A percentile compares a stretch with the other conserved stretches of the same genome.
Evolutionary conservation across 2,329 filamentous ascomycete species (phyloP).

Genomic region (Cladophialophora carrionii): DNA sequence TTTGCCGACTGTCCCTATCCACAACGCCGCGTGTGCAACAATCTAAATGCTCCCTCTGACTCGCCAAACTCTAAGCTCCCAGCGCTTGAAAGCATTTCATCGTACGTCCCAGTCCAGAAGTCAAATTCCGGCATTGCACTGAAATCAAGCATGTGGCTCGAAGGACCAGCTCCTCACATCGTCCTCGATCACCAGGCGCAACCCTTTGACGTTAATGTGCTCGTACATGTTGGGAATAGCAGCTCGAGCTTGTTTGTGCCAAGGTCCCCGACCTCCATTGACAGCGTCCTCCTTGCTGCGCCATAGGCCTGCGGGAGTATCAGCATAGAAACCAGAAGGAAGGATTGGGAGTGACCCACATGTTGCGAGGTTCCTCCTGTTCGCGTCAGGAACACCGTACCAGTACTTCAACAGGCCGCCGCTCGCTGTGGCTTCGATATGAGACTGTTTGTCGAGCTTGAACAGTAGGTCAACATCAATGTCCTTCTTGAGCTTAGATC

Average conservation of each 20-base stretch:
- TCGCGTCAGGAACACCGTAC: conserved; percentile 74
- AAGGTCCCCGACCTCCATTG: conserved; percentile 61
- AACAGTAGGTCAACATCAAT: conserved; percentile 71
- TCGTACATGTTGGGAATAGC: conserved; percentile 57
- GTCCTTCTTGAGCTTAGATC: conserved; percentile 69
- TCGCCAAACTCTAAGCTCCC: background rate
- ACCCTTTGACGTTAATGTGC: conserved; percentile 69
- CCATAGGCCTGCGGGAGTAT: conserved; percentile 62
- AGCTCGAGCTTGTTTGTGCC: conserved; percentile 58
- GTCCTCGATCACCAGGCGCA: conserved; percentile 68
- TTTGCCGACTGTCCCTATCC: background rate
- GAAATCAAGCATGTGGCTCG: conserved; percentile 23
- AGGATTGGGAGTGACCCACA: conserved; percentile 53
- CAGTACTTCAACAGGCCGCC: conserved; percentile 92
- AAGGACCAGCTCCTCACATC: conserved; percentile 62
- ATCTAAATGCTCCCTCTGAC: background rate
- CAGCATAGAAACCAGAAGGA: conserved; percentile 4
- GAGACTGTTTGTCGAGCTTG: conserved; percentile 74
- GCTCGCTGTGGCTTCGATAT: conserved; percentile 75
- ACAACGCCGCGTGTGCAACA: background rate
- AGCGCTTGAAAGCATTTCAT: background rate
- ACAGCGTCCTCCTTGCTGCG: conserved; percentile 63
- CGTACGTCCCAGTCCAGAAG: background rate
- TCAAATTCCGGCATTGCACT: background rate
- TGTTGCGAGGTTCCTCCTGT: conserved; percentile 79